A percentile compares a stretch with the other conserved stretches of the same genome.
Evolutionary conservation across 2,329 filamentous ascomycete genomes (phyloP).

Genomic region (Colletotrichum sublineola): DNA sequence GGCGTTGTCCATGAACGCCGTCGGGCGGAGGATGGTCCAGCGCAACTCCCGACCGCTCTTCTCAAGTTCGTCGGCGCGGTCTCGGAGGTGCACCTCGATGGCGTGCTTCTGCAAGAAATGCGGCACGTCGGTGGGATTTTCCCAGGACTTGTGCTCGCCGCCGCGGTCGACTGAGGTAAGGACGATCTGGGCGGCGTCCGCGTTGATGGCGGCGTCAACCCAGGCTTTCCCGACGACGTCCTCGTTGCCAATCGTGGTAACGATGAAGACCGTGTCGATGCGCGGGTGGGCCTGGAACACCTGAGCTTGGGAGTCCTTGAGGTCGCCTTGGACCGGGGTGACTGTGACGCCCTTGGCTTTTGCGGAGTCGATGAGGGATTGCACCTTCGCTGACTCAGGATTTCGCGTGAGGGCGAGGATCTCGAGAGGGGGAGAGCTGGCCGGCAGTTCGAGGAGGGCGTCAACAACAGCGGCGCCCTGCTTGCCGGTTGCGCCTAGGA

Average conservation of each 20-base stretch:
- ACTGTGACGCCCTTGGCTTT: conserved; percentile 37
- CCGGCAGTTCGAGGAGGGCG: conserved; percentile 44
- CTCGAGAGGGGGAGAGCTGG: conserved; percentile 21
- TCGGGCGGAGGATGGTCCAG: conserved; percentile 48
- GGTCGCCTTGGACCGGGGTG: conserved; percentile 43
- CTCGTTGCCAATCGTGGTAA: conserved; percentile 47
- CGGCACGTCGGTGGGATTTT: conserved; percentile 45
- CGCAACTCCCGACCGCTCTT: conserved; percentile 7
- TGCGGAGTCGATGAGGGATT: conserved; percentile 39
- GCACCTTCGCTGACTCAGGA: conserved; percentile 28
- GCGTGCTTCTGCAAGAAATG: conserved; percentile 45
- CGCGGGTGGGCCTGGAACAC: conserved; percentile 45
- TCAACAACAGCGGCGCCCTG: conserved; percentile 60
- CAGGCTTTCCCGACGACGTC: conserved; percentile 46
- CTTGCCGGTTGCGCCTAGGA: conserved; percentile 63
- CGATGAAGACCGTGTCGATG: conserved; percentile 46
- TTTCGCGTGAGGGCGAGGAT: conserved; percentile 41
- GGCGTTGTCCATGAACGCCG: conserved; percentile 49
- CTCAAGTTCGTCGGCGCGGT: conserved; percentile 30
- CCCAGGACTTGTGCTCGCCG: conserved; percentile 46
- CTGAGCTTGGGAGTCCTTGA: conserved; percentile 33
- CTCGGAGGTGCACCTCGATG: conserved; percentile 42
- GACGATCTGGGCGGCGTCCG: conserved; percentile 61
- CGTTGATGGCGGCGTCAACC: conserved; percentile 47
- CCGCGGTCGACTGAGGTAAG: conserved; percentile 47